Percentiles rank a stretch among this genome's conserved stretches.
Conservation (phyloP, 768 basidiomycete species). For the Suillus clintonianus region DNA sequence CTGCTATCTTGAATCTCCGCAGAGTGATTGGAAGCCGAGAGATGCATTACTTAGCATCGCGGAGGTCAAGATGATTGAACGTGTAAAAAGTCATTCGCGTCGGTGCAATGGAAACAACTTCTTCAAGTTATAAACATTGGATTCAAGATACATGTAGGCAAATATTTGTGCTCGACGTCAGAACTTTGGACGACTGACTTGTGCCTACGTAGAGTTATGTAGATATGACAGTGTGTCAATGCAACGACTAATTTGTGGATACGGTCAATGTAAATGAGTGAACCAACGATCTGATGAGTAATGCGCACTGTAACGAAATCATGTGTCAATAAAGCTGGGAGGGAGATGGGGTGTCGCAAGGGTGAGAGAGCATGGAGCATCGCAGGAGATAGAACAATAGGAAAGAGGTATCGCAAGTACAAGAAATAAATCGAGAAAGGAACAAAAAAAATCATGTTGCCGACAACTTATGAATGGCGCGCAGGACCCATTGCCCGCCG, state of each 20-base stretch:
- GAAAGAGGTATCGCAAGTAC: background rate
- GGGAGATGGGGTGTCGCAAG: background rate
- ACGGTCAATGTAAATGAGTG: conserved; percentile 2
- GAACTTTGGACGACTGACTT: background rate
- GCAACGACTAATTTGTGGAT: background rate
- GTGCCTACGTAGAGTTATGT: background rate
- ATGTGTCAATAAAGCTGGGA: background rate
- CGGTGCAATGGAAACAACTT: background rate
- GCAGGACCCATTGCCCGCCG: conserved; percentile 32
- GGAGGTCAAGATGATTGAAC: too few species aligned
- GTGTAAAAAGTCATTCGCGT: too few species aligned
- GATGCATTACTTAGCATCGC: too few species aligned
- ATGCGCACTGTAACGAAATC: background rate
- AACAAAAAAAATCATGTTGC: background rate
- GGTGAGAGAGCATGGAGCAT: background rate
- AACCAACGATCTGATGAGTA: background rate
- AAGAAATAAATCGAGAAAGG: background rate
- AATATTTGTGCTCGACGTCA: background rate
- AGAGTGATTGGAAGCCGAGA: too few species aligned
- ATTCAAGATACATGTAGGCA: conserved; percentile 1
- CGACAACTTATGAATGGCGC: background rate
- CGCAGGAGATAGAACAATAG: background rate
- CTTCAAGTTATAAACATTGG: background rate
- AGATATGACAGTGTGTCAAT: background rate
- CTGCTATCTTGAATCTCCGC: too few species aligned